These are phyloP conservation scores for Tagetes erecta DNA, from an alignment of 129 eudicot species.

Conservation along the genomic window DNA sequence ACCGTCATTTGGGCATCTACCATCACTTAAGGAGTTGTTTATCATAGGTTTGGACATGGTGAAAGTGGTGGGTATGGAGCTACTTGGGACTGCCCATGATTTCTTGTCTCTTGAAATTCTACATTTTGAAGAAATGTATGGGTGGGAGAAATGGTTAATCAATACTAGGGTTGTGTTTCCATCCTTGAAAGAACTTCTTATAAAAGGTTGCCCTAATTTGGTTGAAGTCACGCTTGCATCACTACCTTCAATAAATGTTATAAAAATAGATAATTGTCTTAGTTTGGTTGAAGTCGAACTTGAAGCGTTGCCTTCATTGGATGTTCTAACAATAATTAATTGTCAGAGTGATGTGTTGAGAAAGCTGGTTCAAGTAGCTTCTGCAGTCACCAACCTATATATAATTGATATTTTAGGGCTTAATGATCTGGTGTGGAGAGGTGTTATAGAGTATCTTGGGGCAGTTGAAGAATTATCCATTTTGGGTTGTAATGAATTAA, in stretches of 20 bases:
- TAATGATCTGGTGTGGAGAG: not conserved
- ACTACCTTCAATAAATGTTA: constrained; percentile 16
- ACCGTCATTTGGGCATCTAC: not conserved
- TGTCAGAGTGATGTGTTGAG: constrained; percentile 3
- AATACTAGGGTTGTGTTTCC: constrained; percentile 24
- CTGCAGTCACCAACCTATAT: not conserved
- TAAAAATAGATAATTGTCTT: not conserved
- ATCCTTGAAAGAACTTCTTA: not conserved
- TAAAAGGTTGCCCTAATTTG: constrained; percentile 9
- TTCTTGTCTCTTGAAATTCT: constrained; percentile 5
- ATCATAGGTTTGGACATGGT: not conserved
- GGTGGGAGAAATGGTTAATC: constrained; percentile 42
- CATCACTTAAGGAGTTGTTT: not conserved
- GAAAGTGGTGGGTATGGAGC: not conserved
- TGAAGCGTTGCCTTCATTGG: constrained; percentile 19
- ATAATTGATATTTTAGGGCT: not conserved
- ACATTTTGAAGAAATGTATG: constrained; percentile 33
- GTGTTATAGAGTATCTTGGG: not conserved
- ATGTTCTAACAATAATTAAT: not conserved
- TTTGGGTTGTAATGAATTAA: too few relatives aligned
- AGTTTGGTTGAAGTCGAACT: constrained; percentile 16
- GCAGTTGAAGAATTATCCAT: not conserved
- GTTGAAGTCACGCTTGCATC: constrained; percentile 11
- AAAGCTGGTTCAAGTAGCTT: constrained; percentile 14
- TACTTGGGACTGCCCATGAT: not conserved